These are phyloP conservation scores for Periconia macrospinosa DNA, from an alignment of 2,329 filamentous ascomycete genomes.

Conservation along the genomic window DNA sequence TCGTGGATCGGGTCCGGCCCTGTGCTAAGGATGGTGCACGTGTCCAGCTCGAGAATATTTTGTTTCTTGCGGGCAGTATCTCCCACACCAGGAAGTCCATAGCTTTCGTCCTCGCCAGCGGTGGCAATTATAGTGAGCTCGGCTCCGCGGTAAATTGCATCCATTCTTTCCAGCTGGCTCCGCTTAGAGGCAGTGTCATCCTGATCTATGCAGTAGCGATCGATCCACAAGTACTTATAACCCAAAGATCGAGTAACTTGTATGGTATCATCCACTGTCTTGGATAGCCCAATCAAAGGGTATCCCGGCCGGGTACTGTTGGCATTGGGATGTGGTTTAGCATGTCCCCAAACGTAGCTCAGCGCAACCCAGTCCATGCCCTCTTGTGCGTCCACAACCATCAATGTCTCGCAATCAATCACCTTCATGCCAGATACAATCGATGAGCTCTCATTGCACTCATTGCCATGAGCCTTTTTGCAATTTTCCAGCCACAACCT, in stretches of 20 bases:
- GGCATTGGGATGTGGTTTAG: no score
- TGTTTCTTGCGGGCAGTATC: no score
- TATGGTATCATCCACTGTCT: neutral
- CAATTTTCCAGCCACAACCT: no score
- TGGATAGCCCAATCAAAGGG: neutral
- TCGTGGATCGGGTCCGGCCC: no score
- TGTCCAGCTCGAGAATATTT: no score
- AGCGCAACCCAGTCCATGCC: neutral
- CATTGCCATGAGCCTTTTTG: no score
- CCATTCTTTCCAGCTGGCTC: conserved; percentile 10
- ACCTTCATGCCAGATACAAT: neutral
- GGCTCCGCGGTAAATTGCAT: conserved; percentile 8
- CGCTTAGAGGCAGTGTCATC: neutral
- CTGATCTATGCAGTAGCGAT: conserved; percentile 2
- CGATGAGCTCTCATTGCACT: no score
- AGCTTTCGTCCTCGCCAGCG: conserved; percentile 13
- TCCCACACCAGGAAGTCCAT: conserved; percentile 9
- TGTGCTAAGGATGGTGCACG: no score
- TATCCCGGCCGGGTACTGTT: no score
- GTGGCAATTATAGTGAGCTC: conserved; percentile 15
- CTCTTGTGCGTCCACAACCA: neutral
- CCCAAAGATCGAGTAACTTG: neutral
- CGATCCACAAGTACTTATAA: conserved; percentile 1
- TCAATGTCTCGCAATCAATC: conserved; percentile 2
- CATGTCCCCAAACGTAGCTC: conserved; percentile 6